phyloP scores from a whole-genome alignment of 164 flowering plant species.

The Aristolochia fimbriata region DNA sequence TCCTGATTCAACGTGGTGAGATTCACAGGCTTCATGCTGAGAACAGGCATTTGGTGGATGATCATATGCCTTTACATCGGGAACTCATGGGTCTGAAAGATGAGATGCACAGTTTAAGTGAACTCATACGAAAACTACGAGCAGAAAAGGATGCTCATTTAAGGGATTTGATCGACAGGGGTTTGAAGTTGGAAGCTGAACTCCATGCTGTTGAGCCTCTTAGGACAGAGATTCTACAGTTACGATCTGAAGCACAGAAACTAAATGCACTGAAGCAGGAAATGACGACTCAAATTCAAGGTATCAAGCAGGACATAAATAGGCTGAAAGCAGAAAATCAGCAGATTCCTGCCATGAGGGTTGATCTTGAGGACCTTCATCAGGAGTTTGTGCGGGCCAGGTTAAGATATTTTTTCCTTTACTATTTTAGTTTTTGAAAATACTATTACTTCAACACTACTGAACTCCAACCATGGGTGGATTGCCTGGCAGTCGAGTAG shows the following conservation, averaged over 20 bases:
- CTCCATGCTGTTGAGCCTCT: conserved; percentile 48
- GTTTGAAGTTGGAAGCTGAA: conserved; percentile 56
- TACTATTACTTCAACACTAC: no score
- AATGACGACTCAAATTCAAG: conserved; percentile 40
- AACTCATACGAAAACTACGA: conserved; percentile 34
- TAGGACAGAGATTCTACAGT: conserved; percentile 38
- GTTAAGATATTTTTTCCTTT: conserved; percentile 16
- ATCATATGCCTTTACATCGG: conserved; percentile 37
- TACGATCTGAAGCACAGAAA: conserved; percentile 45
- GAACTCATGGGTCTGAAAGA: conserved; percentile 46
- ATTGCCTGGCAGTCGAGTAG: no score
- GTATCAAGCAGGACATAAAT: conserved; percentile 32
- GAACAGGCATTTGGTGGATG: conserved; percentile 44
- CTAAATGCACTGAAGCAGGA: conserved; percentile 38
- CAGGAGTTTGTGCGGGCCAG: conserved; percentile 53
- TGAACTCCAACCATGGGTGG: no score
- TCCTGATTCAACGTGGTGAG: conserved; percentile 42
- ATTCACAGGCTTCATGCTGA: conserved; percentile 41
- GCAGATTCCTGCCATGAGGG: conserved; percentile 35
- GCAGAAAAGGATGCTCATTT: conserved; percentile 43
- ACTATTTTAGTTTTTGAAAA: not conserved
- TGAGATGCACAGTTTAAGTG: conserved; percentile 41
- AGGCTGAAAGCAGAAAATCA: conserved; percentile 43
- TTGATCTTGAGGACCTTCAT: conserved; percentile 38
- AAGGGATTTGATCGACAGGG: conserved; percentile 53